Evolutionary conservation across 208 protist genomes (phyloP), one percentile per base, ranked within the genome.

Genomic region (Phytomonas francai): DNA sequence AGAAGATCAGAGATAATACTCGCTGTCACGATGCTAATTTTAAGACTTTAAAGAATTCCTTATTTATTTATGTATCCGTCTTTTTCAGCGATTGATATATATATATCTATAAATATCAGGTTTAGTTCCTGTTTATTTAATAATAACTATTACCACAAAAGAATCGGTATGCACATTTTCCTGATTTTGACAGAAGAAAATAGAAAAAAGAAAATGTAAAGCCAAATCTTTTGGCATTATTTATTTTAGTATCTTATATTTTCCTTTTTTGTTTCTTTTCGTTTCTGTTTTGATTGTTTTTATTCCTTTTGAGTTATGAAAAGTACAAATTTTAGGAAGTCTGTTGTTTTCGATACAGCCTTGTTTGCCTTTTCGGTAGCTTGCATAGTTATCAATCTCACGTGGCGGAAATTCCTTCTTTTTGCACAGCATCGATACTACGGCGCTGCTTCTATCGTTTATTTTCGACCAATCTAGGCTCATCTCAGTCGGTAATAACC

Each of bases 41-140:
- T 54, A 25, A 54, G 11, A 25, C 19, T 54, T 54, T 25, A 0
- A 22, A 25, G 11, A 5, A 54, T 2, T 12, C 22, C 45, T 25
- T 54, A 54, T 54, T 51, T 51, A 51, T 22, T 54, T 54, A 54
- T 54, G 19, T 19, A 54, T 54, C 25, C 11, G 25, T 12, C 45
- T 19, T 5, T 49, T 58, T 45, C 25, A 19, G 25, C 16, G 45
- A 31, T 34, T 14, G 56, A 12, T 67, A 31, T 62, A n/a, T 29
- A 67, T 67, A 36, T 31, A 12, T 72, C 29, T 67, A 6, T 70
- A 33, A 14, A 65, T 11, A 59, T 36, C 60, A 54, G 12, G 32
- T 6, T 57, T 51, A 49, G 31, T 65, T 62, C 62, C 42, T 62
- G 59, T 67, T 19, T 67, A 68, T 65, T 67, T 62, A 19, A 22